A percentile compares a stretch with the other conserved stretches of the same genome.
phyloP scores from a whole-genome alignment of 148 eudicot species.

The Fagopyrum tataricum region DNA sequence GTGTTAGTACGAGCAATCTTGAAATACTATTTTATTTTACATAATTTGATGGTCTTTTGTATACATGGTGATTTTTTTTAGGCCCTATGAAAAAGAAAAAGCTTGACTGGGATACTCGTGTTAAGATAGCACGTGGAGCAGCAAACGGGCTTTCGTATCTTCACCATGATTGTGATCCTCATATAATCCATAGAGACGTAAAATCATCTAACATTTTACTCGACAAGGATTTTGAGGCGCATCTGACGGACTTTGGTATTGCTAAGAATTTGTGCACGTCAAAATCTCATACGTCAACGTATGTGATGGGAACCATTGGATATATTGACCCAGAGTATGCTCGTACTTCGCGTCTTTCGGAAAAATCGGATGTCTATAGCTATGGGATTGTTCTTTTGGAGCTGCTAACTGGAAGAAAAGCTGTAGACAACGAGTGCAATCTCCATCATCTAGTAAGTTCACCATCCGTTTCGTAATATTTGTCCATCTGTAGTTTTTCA shows the following conservation, averaged over 20 bases:
- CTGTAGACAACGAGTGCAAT: constrained; percentile 90
- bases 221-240: constrained; percentile 90
- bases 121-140: constrained; percentile 79
- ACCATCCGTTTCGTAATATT: not conserved
- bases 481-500: too few relatives aligned
- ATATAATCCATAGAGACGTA: constrained; percentile 89
- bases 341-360: constrained; percentile 90
- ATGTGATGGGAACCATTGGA: constrained; percentile 93
- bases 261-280: constrained; percentile 79
- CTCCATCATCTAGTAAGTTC: constrained; percentile 86
- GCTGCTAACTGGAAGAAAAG: constrained; percentile 88
- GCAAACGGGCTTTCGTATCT: constrained; percentile 97
- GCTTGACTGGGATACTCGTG: constrained; percentile 90
- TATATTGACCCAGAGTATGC: constrained; percentile 99
- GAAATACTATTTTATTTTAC: not conserved
- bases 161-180: constrained; percentile 96
- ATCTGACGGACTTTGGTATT: constrained; percentile 94
- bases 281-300: constrained; percentile 84
- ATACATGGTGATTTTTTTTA: constrained; percentile 7
- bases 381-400: constrained; percentile 89
- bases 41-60: not conserved
- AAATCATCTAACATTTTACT: constrained; percentile 91
- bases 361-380: constrained; percentile 98
- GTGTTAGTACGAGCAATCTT: not conserved
- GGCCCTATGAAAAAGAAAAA: constrained; percentile 77